phyloP scores from a whole-genome alignment of 1,284 basidiomycete species.

The Peniophora sp. region DNA sequence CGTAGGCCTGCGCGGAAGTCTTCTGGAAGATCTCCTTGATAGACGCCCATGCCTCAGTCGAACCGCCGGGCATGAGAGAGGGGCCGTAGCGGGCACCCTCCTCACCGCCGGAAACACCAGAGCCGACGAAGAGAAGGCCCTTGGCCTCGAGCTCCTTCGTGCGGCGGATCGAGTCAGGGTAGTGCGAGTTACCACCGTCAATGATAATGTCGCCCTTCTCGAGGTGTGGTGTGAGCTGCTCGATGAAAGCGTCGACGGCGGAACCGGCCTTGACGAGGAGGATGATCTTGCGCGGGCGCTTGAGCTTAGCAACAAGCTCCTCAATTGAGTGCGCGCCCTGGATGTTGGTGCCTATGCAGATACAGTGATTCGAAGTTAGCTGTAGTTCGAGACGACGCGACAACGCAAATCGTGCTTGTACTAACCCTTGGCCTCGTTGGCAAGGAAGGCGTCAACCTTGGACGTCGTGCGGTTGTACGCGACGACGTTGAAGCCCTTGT shows the following conservation, averaged over 20 bases:
- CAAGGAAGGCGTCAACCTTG: slow-evolving; percentile 96
- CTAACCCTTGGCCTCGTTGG: slow-evolving; percentile 94
- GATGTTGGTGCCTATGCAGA: slow-evolving; percentile 76
- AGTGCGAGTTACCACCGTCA: slow-evolving; percentile 99
- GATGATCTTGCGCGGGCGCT: slow-evolving; percentile 86
- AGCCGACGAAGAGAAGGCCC: slow-evolving; percentile 95
- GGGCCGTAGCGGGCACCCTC: slow-evolving; percentile 98
- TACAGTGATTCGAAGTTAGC: slow-evolving; percentile 8
- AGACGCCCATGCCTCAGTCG: slow-evolving; percentile 86
- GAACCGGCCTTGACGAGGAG: slow-evolving; percentile 88
- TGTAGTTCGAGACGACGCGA: background rate
- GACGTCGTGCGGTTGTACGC: slow-evolving; percentile 96
- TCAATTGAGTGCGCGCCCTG: slow-evolving; percentile 92
- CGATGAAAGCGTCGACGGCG: slow-evolving; percentile 76
- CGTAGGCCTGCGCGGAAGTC: slow-evolving; percentile 90
- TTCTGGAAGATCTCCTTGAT: slow-evolving; percentile 99
- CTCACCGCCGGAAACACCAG: slow-evolving; percentile 99
- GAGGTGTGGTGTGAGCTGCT: slow-evolving; percentile 62
- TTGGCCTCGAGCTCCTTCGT: slow-evolving; percentile 89
- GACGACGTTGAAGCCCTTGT: slow-evolving; percentile 97
- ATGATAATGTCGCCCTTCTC: slow-evolving; percentile 91
- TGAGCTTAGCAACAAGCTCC: slow-evolving; percentile 81
- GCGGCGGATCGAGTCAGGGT: slow-evolving; percentile 96
- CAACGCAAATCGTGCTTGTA: slow-evolving; percentile 17
- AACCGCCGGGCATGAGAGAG: slow-evolving; percentile 99